Percentiles rank a stretch among this genome's conserved stretches.
phyloP scores from a whole-genome alignment of 768 basidiomycete genomes.

The Leccinum ochraceum region DNA sequence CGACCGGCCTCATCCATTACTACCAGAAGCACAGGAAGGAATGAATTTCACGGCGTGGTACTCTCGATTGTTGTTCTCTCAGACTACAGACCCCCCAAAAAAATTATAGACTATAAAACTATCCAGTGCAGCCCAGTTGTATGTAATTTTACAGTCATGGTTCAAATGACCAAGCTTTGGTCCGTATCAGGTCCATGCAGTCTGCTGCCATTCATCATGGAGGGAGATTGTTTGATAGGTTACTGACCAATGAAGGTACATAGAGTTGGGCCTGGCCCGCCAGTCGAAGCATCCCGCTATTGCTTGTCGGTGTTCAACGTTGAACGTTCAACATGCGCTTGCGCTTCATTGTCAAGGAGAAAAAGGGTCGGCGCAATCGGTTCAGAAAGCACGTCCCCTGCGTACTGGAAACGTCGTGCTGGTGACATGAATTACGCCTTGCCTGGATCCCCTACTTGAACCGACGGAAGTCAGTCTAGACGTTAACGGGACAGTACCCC shows the following conservation, averaged over 20 bases:
- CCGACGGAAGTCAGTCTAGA: neutral
- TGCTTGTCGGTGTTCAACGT: neutral
- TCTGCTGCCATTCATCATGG: neutral
- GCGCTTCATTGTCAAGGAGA: too few relatives aligned
- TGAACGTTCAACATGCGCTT: too few relatives aligned
- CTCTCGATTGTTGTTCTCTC: neutral
- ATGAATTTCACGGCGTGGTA: conserved; percentile 33
- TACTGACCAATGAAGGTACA: neutral
- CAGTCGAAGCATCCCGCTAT: neutral
- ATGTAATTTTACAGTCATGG: conserved; percentile 17
- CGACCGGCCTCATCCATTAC: conserved; percentile 94
- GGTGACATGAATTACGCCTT: too few relatives aligned
- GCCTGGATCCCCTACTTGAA: too few relatives aligned
- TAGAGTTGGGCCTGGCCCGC: neutral
- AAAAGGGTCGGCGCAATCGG: too few relatives aligned
- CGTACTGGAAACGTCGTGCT: too few relatives aligned
- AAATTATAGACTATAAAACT: conserved; percentile 7
- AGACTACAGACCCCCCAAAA: neutral
- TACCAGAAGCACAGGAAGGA: conserved; percentile 90
- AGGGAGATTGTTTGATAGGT: too few relatives aligned
- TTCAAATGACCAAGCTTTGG: neutral
- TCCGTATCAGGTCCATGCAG: neutral
- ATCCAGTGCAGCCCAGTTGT: neutral
- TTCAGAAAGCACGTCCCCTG: too few relatives aligned
- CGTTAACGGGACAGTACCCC: neutral